These are phyloP conservation scores for Albugo candida DNA, from an alignment of 352 stramenopile genomes.

Conservation along the genomic window DNA sequence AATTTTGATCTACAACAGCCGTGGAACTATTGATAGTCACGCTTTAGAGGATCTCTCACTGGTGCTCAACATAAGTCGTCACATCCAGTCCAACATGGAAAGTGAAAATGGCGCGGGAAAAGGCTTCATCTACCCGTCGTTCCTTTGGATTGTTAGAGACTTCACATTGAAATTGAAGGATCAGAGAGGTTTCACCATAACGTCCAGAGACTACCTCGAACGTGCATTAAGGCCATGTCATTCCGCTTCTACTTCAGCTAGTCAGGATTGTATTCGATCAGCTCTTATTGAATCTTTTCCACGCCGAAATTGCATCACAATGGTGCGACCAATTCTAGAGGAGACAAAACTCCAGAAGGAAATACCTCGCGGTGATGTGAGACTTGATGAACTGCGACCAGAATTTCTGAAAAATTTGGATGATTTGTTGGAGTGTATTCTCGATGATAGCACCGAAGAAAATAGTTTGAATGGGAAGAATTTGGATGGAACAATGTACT, in stretches of 20 bases:
- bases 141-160: slow-evolving; percentile 64
- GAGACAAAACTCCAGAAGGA: slow-evolving; percentile 64
- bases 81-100: slow-evolving; percentile 30
- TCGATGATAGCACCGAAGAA: slow-evolving; percentile 63
- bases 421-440: slow-evolving; percentile 32
- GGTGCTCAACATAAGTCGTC: slow-evolving; percentile 57
- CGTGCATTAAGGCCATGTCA: slow-evolving; percentile 65
- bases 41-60: slow-evolving; percentile 61
- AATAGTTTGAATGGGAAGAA: slow-evolving; percentile 76
- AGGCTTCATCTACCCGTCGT: slow-evolving; percentile 35
- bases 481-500: slow-evolving; percentile 76
- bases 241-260: slow-evolving; percentile 54
- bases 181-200: slow-evolving; percentile 64
- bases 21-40: slow-evolving; percentile 49
- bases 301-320: slow-evolving; percentile 75
- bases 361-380: slow-evolving; percentile 17
- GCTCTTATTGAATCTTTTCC: slow-evolving; percentile 69
- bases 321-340: slow-evolving; percentile 74
- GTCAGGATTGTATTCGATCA: slow-evolving; percentile 61
- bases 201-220: slow-evolving; percentile 77
- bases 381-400: slow-evolving; percentile 51
- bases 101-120: slow-evolving; percentile 1
- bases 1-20: slow-evolving; percentile 63
- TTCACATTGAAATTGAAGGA: slow-evolving; percentile 58
- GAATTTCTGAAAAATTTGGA: slow-evolving; percentile 57